Base-by-base conservation (phyloP, 768 basidiomycete species). In the Kwoniella bestiolae region DNA sequence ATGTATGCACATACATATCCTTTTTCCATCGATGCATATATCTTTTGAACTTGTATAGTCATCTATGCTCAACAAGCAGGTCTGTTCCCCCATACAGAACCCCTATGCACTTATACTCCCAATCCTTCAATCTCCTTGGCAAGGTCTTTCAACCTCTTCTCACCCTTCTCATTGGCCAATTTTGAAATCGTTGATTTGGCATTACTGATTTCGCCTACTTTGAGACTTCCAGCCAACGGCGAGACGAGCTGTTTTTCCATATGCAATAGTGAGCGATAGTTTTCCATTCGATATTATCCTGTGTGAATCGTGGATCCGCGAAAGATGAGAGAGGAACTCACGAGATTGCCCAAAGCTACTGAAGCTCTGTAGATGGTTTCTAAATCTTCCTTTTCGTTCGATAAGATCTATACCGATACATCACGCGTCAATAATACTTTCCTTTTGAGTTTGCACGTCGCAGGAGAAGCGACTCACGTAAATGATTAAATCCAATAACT, bases 321-420 rank as follows among this genome's bases (percentile, higher is more conserved):
- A 16, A 49, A 21, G 23, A 23, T 8, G 38, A 31, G 28, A 29
- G 25, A 38, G 6, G n/a, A 1, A 70, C 74, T 60, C 46, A 80
- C 77, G 21, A 79, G 35, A 47, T 80, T 80, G 31, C 79, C 79
- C 11, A 80, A 51, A 2, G 79, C 79, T 11, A 80, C 75, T 8
- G 72, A 61, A 2, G 78, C 58, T 45, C 79, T 64, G 46, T 80
- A 80, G 5, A 78, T 68, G 4, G 68, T 71, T 55, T 80, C 79
- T 21, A 57, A 51, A 34, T 80, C 79, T 25, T 70, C 70, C 26
- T 62, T 69, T 60, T 80, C 79, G 45, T 74, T 75, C n/a, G 71
- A 55, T 41, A 80, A 53, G 14, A 80, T 70, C 77, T 80, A 44
- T 34, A n/a, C 5, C 3, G 11, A 32, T n/a, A 25, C 0, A n/a